These are phyloP conservation scores for Lablab purpureus DNA, from an alignment of 306 rosid species.

Conservation along the genomic window DNA sequence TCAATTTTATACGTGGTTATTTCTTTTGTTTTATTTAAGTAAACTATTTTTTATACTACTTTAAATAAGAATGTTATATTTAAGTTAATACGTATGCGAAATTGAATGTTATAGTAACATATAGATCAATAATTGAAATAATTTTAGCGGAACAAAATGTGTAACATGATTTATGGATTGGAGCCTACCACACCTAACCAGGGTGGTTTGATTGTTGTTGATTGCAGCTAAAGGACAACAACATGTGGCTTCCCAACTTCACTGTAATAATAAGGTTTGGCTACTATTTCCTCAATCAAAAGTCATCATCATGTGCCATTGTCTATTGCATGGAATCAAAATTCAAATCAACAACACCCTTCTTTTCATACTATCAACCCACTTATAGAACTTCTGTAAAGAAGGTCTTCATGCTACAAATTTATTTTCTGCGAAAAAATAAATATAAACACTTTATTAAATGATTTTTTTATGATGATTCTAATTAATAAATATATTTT, in stretches of 20 bases:
- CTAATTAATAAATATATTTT: no score
- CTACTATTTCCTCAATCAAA: slow-evolving; percentile 42
- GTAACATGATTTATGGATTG: neutral
- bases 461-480: no score
- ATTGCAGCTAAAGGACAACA: slow-evolving; percentile 57
- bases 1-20: no score
- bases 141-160: neutral
- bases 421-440: no score
- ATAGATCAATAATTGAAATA: neutral
- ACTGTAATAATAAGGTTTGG: slow-evolving; percentile 51
- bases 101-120: neutral
- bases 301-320: slow-evolving; percentile 56
- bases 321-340: slow-evolving; percentile 34
- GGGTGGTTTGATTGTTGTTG: slow-evolving; percentile 6
- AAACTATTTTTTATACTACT: no score
- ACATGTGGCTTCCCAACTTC: slow-evolving; percentile 60
- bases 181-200: slow-evolving; percentile 8
- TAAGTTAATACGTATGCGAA: no score
- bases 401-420: no score
- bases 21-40: no score
- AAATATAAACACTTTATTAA: no score
- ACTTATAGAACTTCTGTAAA: neutral
- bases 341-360: neutral
- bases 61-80: no score
- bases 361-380: neutral